These are phyloP conservation scores for Penicillium sp. DNA, from an alignment of 2,329 filamentous ascomycete species.

Conservation along the genomic window DNA sequence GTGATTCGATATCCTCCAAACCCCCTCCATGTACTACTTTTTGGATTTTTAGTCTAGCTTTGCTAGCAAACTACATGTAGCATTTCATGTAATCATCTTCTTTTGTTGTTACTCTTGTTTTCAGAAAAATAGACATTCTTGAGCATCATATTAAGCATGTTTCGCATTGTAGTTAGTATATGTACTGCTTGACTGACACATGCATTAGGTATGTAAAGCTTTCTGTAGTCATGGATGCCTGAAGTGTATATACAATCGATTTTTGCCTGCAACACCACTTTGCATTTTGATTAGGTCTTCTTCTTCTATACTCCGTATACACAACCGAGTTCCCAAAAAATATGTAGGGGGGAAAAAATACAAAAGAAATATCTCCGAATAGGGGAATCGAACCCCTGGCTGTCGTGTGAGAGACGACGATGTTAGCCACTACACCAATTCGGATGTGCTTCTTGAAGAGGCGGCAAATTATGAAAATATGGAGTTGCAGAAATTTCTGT, in stretches of 20 bases:
- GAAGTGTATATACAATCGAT: too few species aligned
- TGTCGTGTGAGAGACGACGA: conserved; percentile 40
- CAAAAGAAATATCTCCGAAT: conserved; percentile 30
- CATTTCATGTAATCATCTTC: conserved; percentile 44
- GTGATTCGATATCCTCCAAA: conserved; percentile 32
- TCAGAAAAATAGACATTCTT: conserved; percentile 6
- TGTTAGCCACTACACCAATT: conserved; percentile 42
- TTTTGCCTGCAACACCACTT: too few species aligned
- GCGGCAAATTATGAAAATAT: neutral
- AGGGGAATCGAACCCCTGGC: conserved; percentile 40
- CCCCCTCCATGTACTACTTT: conserved; percentile 35
- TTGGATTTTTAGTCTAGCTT: conserved; percentile 42
- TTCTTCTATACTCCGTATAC: too few species aligned
- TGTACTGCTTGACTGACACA: neutral
- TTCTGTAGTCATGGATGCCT: too few species aligned
- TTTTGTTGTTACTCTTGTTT: conserved; percentile 18
- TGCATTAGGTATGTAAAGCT: too few species aligned
- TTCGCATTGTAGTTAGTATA: too few species aligned
- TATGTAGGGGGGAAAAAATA: neutral
- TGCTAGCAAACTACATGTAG: conserved; percentile 47
- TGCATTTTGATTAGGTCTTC: too few species aligned
- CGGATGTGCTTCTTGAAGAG: conserved; percentile 20
- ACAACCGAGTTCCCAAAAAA: too few species aligned
- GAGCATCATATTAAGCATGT: neutral
- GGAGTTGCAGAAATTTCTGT: neutral